Conservation (phyloP, 1,139 yeast species). For the Suhomyces terraborum region DNA sequence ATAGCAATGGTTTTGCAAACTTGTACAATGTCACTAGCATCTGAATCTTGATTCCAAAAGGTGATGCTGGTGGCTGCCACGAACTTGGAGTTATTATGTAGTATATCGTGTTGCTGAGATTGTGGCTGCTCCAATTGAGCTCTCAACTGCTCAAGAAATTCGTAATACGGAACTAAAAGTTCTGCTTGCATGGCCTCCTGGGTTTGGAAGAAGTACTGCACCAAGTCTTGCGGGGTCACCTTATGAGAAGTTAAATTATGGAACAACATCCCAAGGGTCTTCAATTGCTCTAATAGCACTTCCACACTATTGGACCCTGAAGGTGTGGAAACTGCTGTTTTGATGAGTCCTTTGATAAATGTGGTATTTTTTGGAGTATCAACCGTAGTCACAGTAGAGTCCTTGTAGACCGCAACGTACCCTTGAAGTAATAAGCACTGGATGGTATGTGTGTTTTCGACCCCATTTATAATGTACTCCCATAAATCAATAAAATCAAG, state of each 20-base stretch:
- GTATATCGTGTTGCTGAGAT: conserved; percentile 19
- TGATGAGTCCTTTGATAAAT: conserved; percentile 14
- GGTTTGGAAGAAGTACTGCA: conserved; percentile 10
- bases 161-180: conserved; percentile 22
- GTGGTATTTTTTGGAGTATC: conserved; percentile 11
- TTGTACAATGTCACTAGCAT: conserved; percentile 3
- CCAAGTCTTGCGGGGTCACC: conserved; percentile 6
- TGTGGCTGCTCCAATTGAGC: conserved; percentile 15
- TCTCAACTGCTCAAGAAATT: conserved; percentile 16
- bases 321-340: conserved; percentile 12
- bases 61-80: conserved; percentile 33
- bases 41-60: conserved; percentile 7
- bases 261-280: conserved; percentile 32
- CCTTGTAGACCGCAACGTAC: conserved; percentile 10
- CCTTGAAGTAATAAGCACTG: conserved; percentile 23
- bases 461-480: conserved; percentile 17
- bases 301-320: conserved; percentile 12
- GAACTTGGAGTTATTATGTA: conserved; percentile 38
- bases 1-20: conserved; percentile 11
- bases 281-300: conserved; percentile 29
- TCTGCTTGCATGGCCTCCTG: conserved; percentile 17
- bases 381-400: conserved; percentile 5
- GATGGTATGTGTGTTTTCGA: conserved; percentile 14
- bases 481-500: conserved; percentile 22
- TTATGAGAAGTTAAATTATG: conserved; percentile 14